phyloP scores from a whole-genome alignment of 345 rosid species.

The Rhizophora apiculata region DNA sequence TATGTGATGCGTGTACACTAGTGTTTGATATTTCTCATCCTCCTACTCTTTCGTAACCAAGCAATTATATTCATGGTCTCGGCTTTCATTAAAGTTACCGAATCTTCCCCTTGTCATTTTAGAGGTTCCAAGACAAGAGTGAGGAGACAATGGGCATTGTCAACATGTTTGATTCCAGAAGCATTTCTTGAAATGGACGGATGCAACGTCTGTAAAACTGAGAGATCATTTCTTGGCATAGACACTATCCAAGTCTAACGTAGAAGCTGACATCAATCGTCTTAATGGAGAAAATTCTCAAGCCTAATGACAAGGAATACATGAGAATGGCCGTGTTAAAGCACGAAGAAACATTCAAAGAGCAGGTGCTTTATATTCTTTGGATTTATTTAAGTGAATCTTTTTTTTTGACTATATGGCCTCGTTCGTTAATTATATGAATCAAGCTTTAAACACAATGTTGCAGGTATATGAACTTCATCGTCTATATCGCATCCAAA shows the following conservation, averaged over 20 bases:
- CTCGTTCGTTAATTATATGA: background rate
- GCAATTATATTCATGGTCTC: background rate
- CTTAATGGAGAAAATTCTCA: slow-evolving; percentile 69
- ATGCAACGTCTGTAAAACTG: background rate
- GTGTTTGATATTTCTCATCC: slow-evolving; percentile 1
- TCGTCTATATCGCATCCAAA: slow-evolving; percentile 79
- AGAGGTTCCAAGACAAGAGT: too few species aligned
- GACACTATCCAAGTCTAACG: background rate
- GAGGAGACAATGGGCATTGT: too few species aligned
- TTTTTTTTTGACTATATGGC: background rate
- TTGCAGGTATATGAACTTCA: slow-evolving; percentile 84
- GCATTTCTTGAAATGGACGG: slow-evolving; percentile 17
- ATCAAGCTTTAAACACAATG: background rate
- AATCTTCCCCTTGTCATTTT: too few species aligned
- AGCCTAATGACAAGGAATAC: slow-evolving; percentile 68
- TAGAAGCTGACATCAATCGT: background rate
- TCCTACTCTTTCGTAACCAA: background rate
- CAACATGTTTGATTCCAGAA: background rate
- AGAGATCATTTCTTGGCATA: background rate
- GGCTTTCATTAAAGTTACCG: background rate
- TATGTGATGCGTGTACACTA: slow-evolving; percentile 14
- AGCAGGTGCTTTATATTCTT: slow-evolving; percentile 51
- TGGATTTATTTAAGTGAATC: background rate
- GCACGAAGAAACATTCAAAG: slow-evolving; percentile 95
- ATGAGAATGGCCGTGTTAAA: slow-evolving; percentile 92